Base-by-base conservation (phyloP, 1,284 basidiomycete species). In the Ganoderma boninense region DNA sequence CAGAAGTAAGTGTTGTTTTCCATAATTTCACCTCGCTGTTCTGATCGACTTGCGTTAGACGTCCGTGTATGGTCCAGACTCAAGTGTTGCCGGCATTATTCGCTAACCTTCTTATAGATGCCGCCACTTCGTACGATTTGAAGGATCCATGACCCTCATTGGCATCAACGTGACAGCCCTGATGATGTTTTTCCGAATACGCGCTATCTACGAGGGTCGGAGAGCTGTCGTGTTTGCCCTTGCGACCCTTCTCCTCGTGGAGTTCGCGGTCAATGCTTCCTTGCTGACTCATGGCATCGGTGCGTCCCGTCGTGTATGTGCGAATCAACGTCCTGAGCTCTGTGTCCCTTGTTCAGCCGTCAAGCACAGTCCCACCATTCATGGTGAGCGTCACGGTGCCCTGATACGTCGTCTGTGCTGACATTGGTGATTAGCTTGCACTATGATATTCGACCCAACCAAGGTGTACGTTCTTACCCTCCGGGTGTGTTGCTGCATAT, bases 131-230 rank as follows among this genome's bases (percentile, higher is more conserved):
- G 84, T 88, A 4, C 82, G 84, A 2, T 88, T 86, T 60, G 87
- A 88, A 76, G 87, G 87, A 0, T 79, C 79, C 59, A 87, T 86
- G 73, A 84, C 85, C 2, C 82, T 87, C 40, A 82, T 85, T 16
- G 87, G 85, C 1, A 84, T 89, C 52, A 82, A 84, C 42, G 78
- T 85, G 5, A 84, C 85, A 0, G 86, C 82, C 1, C 69, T 87
- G n/a, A 89, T 89, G 87, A 89, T 90, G 88, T 80, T 88, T 14
- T 73, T 89, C 6, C 84, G 87, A 14, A 81, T 89, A 61, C 80
- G 81, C n/a, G 88, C 86, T 0, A 74, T 90, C 44, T 89, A 88
- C 74, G 76, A 79, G 18, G 71, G 77, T 23, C 79, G 82, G 18
- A 79, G 71, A 13, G 66, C 71, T 60, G 80, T 85, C 75, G 81